These are phyloP conservation scores for Raddia guianensis DNA, from an alignment of 176 grass and related monocot species.

Conservation along the genomic window DNA sequence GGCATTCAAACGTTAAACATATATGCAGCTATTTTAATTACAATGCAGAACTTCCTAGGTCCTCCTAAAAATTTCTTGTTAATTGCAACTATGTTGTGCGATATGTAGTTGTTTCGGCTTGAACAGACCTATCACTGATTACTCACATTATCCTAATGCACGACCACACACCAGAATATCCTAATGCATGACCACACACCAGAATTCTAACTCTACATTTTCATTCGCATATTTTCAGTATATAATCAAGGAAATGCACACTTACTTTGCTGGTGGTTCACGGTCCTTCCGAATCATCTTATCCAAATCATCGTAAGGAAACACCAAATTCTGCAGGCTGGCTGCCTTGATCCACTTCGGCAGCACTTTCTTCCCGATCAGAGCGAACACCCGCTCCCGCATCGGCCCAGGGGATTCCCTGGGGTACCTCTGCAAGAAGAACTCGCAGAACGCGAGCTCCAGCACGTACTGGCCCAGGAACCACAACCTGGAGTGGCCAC, in stretches of 20 bases:
- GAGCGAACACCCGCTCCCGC: slow-evolving; percentile 83
- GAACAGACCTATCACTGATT: not conserved
- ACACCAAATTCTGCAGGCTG: slow-evolving; percentile 96
- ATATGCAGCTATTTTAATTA: not conserved
- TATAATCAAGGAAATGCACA: not conserved
- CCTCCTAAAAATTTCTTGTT: not conserved
- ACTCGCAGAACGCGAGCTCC: slow-evolving; percentile 86
- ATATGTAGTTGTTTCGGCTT: slow-evolving; percentile 1
- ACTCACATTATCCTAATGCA: slow-evolving; percentile 9
- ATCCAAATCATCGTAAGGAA: slow-evolving; percentile 93
- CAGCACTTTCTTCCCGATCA: slow-evolving; percentile 80
- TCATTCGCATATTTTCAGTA: slow-evolving; percentile 1
- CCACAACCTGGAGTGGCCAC: slow-evolving; percentile 87
- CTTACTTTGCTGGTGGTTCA: slow-evolving; percentile 89
- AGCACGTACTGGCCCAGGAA: slow-evolving; percentile 91
- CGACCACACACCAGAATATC: not conserved
- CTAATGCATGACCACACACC: slow-evolving; percentile 4
- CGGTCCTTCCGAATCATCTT: slow-evolving; percentile 87
- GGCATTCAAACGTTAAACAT: not conserved
- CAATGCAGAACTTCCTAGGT: not conserved
- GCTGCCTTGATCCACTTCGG: slow-evolving; percentile 87
- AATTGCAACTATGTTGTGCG: not conserved
- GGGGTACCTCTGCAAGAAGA: slow-evolving; percentile 93
- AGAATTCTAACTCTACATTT: not conserved
- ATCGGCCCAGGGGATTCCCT: slow-evolving; percentile 89